These are phyloP conservation scores for Cryphonectria parasitica DNA, from an alignment of 2,329 filamentous ascomycete genomes.

Conservation along the genomic window DNA sequence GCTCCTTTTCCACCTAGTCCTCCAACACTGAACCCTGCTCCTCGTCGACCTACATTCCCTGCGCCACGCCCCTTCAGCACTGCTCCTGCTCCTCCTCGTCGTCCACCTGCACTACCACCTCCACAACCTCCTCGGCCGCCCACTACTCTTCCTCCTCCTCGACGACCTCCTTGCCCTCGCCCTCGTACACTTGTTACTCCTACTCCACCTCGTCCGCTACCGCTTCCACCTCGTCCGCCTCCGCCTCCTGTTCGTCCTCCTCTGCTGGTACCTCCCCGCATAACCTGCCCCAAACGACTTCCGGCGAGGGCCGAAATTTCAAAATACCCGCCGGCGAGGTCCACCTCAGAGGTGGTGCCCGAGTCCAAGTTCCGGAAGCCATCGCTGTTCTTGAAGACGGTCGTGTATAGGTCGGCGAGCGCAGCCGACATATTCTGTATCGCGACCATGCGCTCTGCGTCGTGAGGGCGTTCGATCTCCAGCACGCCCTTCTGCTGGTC, in stretches of 20 bases:
- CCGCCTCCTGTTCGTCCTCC: background rate
- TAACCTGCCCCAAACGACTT: background rate
- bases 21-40: background rate
- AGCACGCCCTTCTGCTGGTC: conserved; percentile 86
- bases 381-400: conserved; percentile 78
- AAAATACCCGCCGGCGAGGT: conserved; percentile 21
- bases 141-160: background rate
- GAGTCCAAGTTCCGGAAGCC: conserved; percentile 56
- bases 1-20: too few species aligned
- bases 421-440: conserved; percentile 74
- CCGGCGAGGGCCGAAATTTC: background rate
- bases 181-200: background rate
- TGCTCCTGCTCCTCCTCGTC: background rate
- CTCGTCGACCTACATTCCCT: background rate
- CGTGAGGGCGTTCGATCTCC: conserved; percentile 74
- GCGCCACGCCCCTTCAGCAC: background rate
- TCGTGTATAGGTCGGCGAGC: conserved; percentile 69
- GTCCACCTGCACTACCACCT: background rate
- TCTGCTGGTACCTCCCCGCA: background rate
- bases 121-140: too few species aligned
- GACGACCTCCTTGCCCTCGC: background rate
- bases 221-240: background rate
- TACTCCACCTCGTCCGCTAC: background rate
- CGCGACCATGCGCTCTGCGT: conserved; percentile 74
- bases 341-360: conserved; percentile 28